phyloP scores from a whole-genome alignment of 202 grass and related monocot species.

The Bolboschoenoplectus hybrid region DNA sequence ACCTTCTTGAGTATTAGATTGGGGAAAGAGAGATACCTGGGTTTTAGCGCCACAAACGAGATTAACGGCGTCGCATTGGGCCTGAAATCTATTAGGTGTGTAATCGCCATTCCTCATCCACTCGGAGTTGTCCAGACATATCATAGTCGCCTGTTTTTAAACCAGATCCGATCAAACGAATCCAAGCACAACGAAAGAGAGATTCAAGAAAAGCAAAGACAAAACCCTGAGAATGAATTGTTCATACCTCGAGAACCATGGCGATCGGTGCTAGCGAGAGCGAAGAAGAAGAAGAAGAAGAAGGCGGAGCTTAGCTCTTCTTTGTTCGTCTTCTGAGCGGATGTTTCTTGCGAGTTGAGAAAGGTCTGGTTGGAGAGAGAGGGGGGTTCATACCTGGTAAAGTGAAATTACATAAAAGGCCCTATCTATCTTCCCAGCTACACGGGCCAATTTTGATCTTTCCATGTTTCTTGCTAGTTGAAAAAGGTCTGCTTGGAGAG shows the following conservation, averaged over 20 bases:
- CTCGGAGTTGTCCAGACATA: constrained; percentile 99
- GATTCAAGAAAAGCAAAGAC: background rate
- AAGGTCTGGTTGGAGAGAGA: constrained; percentile 29
- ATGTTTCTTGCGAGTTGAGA: constrained; percentile 45
- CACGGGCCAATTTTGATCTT: background rate
- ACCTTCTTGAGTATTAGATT: background rate
- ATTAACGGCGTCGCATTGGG: constrained; percentile 91
- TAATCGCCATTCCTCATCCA: constrained; percentile 99
- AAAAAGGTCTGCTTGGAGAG: constrained; percentile 33
- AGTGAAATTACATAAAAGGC: background rate
- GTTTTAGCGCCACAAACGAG: constrained; percentile 98
- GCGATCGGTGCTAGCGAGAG: background rate
- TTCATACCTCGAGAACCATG: constrained; percentile 50
- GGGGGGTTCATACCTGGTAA: background rate
- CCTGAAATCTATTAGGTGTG: constrained; percentile 76
- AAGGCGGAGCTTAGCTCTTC: background rate
- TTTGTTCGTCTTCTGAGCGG: background rate
- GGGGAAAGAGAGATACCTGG: constrained; percentile 49
- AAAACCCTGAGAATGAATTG: background rate
- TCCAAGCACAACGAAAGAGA: background rate
- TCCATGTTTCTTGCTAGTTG: constrained; percentile 41
- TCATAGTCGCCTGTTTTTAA: constrained; percentile 79
- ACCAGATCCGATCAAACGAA: constrained; percentile 14
- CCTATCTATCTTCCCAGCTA: background rate
- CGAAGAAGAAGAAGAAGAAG: background rate